Percentiles rank a stretch among this genome's conserved stretches.
Conservation (phyloP, 441 rosid genomes). For the Pelargonium australe region DNA sequence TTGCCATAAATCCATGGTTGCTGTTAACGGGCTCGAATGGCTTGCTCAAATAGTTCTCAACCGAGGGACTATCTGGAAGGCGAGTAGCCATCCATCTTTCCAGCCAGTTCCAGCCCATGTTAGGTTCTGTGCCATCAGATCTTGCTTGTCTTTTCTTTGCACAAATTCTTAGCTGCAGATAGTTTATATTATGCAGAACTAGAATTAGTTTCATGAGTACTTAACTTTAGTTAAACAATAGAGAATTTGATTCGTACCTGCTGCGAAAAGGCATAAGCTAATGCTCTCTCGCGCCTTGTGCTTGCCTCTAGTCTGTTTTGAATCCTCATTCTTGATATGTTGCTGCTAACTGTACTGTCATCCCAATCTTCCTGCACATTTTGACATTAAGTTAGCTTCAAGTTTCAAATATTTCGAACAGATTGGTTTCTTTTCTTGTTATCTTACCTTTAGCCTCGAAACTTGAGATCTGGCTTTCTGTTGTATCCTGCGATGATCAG, state of each 20-base stretch:
- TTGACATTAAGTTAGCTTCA: background rate
- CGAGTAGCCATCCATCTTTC: slow-evolving; percentile 92
- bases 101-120: slow-evolving; percentile 77
- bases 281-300: slow-evolving; percentile 73
- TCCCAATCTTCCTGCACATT: slow-evolving; percentile 75
- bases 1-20: slow-evolving; percentile 24
- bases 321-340: slow-evolving; percentile 50
- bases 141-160: slow-evolving; percentile 48
- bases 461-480: slow-evolving; percentile 44
- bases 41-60: slow-evolving; percentile 26
- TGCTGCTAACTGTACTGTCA: slow-evolving; percentile 84
- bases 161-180: slow-evolving; percentile 54
- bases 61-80: slow-evolving; percentile 37
- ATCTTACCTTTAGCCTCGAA: slow-evolving; percentile 49
- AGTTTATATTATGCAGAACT: background rate
- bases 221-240: background rate
- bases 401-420: background rate
- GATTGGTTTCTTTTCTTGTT: background rate
- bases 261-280: slow-evolving; percentile 86
- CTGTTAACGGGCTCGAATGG: slow-evolving; percentile 25
- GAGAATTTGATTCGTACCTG: slow-evolving; percentile 40
- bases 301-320: slow-evolving; percentile 65
- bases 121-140: slow-evolving; percentile 35
- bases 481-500: slow-evolving; percentile 23
- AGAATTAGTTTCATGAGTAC: background rate